Base-by-base conservation (phyloP, 768 basidiomycete species). In the Fomitopsis serialis region DNA sequence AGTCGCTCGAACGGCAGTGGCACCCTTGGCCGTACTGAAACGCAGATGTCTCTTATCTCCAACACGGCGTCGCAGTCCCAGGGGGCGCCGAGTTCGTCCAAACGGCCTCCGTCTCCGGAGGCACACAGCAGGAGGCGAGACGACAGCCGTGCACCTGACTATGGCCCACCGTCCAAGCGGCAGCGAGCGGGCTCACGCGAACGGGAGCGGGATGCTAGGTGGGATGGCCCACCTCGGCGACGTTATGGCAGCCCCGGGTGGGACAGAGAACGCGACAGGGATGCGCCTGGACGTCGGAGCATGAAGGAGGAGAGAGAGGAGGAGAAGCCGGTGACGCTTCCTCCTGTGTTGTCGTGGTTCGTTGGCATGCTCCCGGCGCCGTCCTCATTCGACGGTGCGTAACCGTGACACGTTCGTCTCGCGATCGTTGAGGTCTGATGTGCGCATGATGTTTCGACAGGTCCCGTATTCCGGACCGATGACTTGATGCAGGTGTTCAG, bases 401-500 rank as follows among this genome's bases (percentile, higher is more conserved):
- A 47, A 40, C 6, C 46, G 36, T 17, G n/a, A 36, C 55, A 42
- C 42, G 52, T 46, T 46, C 19, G 52, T 54, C 44, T n/a, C 52
- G 11, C 3, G 27, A 45, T 54, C 49, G 27, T 51, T 58, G 53
- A 50, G 1, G n/a, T 12, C 10, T 13, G 13, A 32, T 25, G 36
- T 50, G 17, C 29, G 51, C 42, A 35, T 58, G 44, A n/a, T 23
- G 34, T 51, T 29, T 50, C 55, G 48, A 21, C 59, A 95, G 93
- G 93, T 3, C 94, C 94, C 9, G 79, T 92, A 36, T 96, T 96
- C 72, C 78, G 90, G 53, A 86, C 88, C 1, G 94, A 97, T 27
- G 93, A 96, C 67, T 73, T 96, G 36, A 87, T 98, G 84, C 85
- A 86, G 56, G 64, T 92, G 27, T 86, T 97, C 68, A 78, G 83